These are phyloP conservation scores for Leccinum subgranulosum DNA, from an alignment of 768 basidiomycete genomes.

Conservation along the genomic window DNA sequence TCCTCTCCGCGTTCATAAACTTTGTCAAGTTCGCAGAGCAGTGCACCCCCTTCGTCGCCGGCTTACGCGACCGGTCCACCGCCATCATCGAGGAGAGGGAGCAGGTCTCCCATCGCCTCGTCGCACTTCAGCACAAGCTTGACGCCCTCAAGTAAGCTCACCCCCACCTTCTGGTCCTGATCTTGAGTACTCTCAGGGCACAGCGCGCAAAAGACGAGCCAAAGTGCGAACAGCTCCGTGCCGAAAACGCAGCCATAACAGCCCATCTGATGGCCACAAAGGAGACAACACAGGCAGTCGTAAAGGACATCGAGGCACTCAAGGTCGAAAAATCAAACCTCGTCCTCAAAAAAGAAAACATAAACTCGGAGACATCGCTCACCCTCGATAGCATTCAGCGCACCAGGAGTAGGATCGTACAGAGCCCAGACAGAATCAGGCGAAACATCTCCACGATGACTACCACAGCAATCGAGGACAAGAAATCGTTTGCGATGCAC, in stretches of 20 bases:
- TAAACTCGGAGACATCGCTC: slow-evolving; percentile 57
- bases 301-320: slow-evolving; percentile 65
- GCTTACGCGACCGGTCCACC: slow-evolving; percentile 59
- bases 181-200: slow-evolving; percentile 38
- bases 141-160: slow-evolving; percentile 51
- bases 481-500: slow-evolving; percentile 56
- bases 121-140: slow-evolving; percentile 50
- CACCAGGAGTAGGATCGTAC: slow-evolving; percentile 75
- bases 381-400: slow-evolving; percentile 60
- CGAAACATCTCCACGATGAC: slow-evolving; percentile 79
- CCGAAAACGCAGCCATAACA: slow-evolving; percentile 59
- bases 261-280: slow-evolving; percentile 69
- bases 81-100: slow-evolving; percentile 61
- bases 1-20: slow-evolving; percentile 89
- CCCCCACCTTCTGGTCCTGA: background rate
- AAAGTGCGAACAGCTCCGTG: slow-evolving; percentile 53
- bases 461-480: slow-evolving; percentile 63
- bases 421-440: slow-evolving; percentile 88
- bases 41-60: slow-evolving; percentile 56
- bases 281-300: slow-evolving; percentile 53
- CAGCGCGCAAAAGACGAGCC: slow-evolving; percentile 71
- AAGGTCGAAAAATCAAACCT: slow-evolving; percentile 68
- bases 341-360: slow-evolving; percentile 64
- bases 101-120: slow-evolving; percentile 46
- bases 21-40: slow-evolving; percentile 89